phyloP scores from a whole-genome alignment of 805 yeast species.

The Torulaspora franciscae region DNA sequence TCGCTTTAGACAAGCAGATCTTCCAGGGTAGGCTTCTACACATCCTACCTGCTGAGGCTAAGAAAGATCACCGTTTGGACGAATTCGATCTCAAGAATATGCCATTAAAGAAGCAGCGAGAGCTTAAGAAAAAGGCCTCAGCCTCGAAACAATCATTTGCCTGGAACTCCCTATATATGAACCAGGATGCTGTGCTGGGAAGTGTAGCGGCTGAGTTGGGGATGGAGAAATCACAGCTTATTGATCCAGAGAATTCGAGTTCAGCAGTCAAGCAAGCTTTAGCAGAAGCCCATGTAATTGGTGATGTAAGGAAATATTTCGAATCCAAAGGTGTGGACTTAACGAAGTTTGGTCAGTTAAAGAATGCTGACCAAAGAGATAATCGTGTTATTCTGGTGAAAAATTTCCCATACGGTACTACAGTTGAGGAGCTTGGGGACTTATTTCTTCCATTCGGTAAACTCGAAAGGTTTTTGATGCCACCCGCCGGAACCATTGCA shows the following conservation, averaged over 20 bases:
- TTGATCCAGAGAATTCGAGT: slow-evolving; percentile 79
- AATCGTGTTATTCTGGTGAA: slow-evolving; percentile 79
- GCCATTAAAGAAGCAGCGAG: slow-evolving; percentile 88
- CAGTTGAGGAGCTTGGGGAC: slow-evolving; percentile 73
- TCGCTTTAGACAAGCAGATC: slow-evolving; percentile 73
- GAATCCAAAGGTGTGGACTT: slow-evolving; percentile 83
- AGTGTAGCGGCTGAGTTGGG: slow-evolving; percentile 85
- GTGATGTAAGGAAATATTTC: slow-evolving; percentile 83
- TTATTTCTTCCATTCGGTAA: slow-evolving; percentile 78
- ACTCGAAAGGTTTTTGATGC: slow-evolving; percentile 76
- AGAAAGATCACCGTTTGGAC: slow-evolving; percentile 77
- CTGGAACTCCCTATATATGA: slow-evolving; percentile 93
- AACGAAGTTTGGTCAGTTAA: slow-evolving; percentile 52
- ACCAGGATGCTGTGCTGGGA: slow-evolving; percentile 84
- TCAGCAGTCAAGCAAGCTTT: slow-evolving; percentile 95
- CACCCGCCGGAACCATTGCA: slow-evolving; percentile 95
- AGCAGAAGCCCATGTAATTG: slow-evolving; percentile 94
- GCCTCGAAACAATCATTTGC: slow-evolving; percentile 85
- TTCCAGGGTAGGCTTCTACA: slow-evolving; percentile 93
- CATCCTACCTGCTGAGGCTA: slow-evolving; percentile 77
- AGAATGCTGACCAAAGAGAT: slow-evolving; percentile 52
- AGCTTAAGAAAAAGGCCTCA: slow-evolving; percentile 72
- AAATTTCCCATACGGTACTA: slow-evolving; percentile 87
- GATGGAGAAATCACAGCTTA: slow-evolving; percentile 69
- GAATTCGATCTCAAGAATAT: slow-evolving; percentile 87